Conservation (phyloP, 768 basidiomycete species). For the Boletellus ananiceps region DNA sequence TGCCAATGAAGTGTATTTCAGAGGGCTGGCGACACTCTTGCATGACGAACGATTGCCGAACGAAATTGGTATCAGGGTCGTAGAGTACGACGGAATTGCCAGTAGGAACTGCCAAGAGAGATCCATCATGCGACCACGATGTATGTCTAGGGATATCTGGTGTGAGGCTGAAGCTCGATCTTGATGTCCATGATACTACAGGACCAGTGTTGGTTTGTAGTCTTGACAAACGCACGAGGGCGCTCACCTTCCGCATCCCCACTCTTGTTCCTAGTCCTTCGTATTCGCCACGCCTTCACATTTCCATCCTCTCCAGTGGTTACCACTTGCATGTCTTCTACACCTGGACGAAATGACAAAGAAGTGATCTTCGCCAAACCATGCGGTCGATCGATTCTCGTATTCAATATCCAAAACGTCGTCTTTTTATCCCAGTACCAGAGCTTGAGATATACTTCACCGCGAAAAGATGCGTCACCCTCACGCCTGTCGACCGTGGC, state of each 20-base stretch:
- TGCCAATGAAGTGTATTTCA: constrained; percentile 63
- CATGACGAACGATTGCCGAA: constrained; percentile 56
- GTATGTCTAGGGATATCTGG: constrained; percentile 59
- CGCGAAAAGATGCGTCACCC: constrained; percentile 58
- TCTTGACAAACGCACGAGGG: neutral
- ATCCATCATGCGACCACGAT: constrained; percentile 83
- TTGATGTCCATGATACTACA: constrained; percentile 66
- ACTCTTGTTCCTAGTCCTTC: constrained; percentile 40
- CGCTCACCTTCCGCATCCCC: constrained; percentile 50
- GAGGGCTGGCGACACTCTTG: constrained; percentile 46
- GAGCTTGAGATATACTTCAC: constrained; percentile 79
- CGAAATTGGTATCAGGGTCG: constrained; percentile 57
- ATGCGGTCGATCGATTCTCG: constrained; percentile 87
- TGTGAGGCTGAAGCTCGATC: constrained; percentile 68
- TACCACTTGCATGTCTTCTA: constrained; percentile 45
- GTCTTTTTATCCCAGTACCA: constrained; percentile 79
- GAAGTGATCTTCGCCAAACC: constrained; percentile 57
- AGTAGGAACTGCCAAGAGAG: constrained; percentile 73
- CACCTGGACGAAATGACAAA: constrained; percentile 61
- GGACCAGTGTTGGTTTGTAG: neutral
- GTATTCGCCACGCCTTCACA: constrained; percentile 80
- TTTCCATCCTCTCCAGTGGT: constrained; percentile 72
- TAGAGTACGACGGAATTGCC: constrained; percentile 68
- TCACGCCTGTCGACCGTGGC: constrained; percentile 80
- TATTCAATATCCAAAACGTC: constrained; percentile 72